Evolutionary conservation across 495 filamentous ascomycete genomes (phyloP).

Genomic region (Acidiella bohemica): DNA sequence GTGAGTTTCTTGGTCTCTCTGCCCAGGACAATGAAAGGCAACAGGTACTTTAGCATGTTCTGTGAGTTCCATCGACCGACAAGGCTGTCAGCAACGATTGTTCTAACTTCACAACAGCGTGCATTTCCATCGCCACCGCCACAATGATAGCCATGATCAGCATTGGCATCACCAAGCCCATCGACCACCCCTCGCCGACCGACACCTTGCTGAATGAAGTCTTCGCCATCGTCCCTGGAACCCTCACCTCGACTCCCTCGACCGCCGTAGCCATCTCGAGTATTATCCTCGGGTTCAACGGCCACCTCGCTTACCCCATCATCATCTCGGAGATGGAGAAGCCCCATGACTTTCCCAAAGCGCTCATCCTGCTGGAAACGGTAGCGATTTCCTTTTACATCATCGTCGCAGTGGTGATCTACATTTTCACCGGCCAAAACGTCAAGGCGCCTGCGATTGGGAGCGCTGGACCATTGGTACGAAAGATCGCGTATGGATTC

Average conservation of each 20-base stretch:
- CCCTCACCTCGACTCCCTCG: no score
- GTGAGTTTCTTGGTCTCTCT: constrained; percentile 50
- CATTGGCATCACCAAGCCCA: constrained; percentile 25
- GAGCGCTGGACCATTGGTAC: constrained; percentile 46
- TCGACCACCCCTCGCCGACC: constrained; percentile 17
- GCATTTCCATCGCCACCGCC: constrained; percentile 48
- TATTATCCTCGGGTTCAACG: constrained; percentile 15
- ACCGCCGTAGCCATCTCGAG: constrained; percentile 27
- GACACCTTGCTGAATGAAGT: not conserved
- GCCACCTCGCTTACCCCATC: constrained; percentile 20
- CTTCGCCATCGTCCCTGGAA: no score
- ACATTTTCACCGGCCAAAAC: constrained; percentile 52
- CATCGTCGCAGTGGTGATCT: constrained; percentile 52
- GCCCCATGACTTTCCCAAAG: constrained; percentile 19
- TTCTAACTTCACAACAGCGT: constrained; percentile 37
- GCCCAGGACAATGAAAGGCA: constrained; percentile 47
- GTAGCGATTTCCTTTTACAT: constrained; percentile 41
- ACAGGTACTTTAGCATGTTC: constrained; percentile 48
- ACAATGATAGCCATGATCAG: constrained; percentile 57
- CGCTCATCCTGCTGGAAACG: constrained; percentile 14
- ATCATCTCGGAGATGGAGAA: constrained; percentile 20
- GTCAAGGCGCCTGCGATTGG: constrained; percentile 58
- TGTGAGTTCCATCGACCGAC: constrained; percentile 29
- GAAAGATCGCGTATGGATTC: constrained; percentile 65
- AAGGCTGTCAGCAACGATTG: constrained; percentile 6